Percentiles rank a stretch among this genome's conserved stretches.
These are phyloP conservation scores for Parasitella parasitica DNA, from an alignment of 371 early-diverging fungal genomes.

Conservation along the genomic window DNA sequence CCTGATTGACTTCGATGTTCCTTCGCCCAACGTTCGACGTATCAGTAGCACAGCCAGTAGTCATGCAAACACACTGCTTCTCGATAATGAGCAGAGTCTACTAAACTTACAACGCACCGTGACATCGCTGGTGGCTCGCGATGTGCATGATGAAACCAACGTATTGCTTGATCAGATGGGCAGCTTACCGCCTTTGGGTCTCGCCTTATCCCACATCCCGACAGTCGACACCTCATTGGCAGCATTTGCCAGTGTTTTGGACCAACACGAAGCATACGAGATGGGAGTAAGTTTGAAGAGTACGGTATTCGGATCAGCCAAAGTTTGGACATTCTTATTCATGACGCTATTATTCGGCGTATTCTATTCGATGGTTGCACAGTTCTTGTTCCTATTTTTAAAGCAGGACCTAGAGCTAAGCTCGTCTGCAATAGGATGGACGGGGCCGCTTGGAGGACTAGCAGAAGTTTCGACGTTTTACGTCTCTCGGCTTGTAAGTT, in stretches of 20 bases:
- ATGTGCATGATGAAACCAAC: conserved; percentile 34
- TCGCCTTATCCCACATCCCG: conserved; percentile 46
- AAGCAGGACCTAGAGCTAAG: conserved; percentile 34
- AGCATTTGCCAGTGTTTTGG: conserved; percentile 27
- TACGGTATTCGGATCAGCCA: conserved; percentile 20
- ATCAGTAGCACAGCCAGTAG: conserved; percentile 32
- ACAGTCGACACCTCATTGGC: conserved; percentile 45
- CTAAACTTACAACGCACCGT: conserved; percentile 23
- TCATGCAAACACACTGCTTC: conserved; percentile 35
- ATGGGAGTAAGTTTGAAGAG: not conserved
- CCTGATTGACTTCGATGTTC: not conserved
- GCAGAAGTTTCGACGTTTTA: conserved; percentile 46
- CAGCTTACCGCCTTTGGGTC: conserved; percentile 42
- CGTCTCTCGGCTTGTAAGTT: conserved; percentile 36
- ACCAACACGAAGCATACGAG: conserved; percentile 7
- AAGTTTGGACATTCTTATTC: conserved; percentile 35
- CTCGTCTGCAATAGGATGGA: conserved; percentile 40
- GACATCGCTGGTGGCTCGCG: conserved; percentile 26
- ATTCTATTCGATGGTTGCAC: conserved; percentile 43
- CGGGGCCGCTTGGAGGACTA: conserved; percentile 46
- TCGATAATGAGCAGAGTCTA: conserved; percentile 16
- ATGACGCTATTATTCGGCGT: conserved; percentile 40
- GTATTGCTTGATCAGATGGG: conserved; percentile 23
- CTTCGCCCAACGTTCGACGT: conserved; percentile 13
- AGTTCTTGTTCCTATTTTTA: conserved; percentile 40